Conservation (phyloP, 768 basidiomycete species). For the Leccinellum luteum region DNA sequence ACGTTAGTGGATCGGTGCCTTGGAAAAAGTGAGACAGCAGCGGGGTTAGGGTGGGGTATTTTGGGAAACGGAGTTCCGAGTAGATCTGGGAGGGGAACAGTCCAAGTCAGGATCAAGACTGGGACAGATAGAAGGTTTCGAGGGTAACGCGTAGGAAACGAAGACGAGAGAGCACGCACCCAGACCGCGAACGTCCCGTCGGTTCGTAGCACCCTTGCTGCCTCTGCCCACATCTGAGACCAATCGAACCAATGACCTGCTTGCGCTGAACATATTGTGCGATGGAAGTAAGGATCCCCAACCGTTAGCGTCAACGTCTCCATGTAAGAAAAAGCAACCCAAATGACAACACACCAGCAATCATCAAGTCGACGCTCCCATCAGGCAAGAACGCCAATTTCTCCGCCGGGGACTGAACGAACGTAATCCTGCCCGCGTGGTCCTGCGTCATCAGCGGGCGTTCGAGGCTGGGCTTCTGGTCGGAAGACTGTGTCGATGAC, state of each 20-base stretch:
- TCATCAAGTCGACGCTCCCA: constrained; percentile 63
- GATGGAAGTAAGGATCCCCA: not conserved
- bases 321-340: not conserved
- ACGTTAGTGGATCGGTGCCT: constrained; percentile 49
- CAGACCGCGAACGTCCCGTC: constrained; percentile 72
- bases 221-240: constrained; percentile 66
- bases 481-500: not conserved
- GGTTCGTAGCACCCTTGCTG: constrained; percentile 52
- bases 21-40: constrained; percentile 63
- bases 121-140: not conserved
- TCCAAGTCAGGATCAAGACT: too few relatives aligned
- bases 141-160: not conserved
- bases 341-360: constrained; percentile 46
- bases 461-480: not conserved
- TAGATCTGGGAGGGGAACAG: constrained; percentile 41
- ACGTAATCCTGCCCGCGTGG: constrained; percentile 28
- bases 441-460: not conserved
- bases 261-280: constrained; percentile 52
- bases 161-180: constrained; percentile 41
- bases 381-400: constrained; percentile 48
- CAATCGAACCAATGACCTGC: constrained; percentile 86
- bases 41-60: constrained; percentile 54
- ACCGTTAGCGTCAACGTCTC: not conserved
- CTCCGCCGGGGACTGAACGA: constrained; percentile 49
- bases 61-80: constrained; percentile 69